Evolutionary conservation across 805 yeast genomes (phyloP).

Genomic region (Spathaspora gorwiae): DNA sequence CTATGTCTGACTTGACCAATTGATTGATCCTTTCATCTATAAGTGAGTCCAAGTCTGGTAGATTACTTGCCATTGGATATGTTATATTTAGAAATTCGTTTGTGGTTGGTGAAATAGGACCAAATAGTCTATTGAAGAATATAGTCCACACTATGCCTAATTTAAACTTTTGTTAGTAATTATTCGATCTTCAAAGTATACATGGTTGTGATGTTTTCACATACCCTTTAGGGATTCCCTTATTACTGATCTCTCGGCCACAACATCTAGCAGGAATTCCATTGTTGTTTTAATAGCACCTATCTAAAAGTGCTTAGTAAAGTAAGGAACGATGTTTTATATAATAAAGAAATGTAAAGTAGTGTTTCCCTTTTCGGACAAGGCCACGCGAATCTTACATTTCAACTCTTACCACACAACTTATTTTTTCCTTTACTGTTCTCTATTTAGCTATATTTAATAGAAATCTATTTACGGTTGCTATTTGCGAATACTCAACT

Average conservation of each 20-base stretch:
- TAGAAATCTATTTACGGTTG: no score
- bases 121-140: conserved; percentile 66
- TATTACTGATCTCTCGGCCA: conserved; percentile 49
- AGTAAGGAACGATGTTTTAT: no score
- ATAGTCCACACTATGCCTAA: conserved; percentile 60
- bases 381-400: neutral
- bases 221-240: conserved; percentile 52
- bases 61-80: conserved; percentile 47
- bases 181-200: neutral
- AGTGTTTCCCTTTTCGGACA: neutral
- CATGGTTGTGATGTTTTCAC: conserved; percentile 12
- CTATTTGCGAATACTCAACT: no score
- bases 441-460: no score
- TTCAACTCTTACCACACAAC: no score
- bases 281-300: conserved; percentile 12
- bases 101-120: conserved; percentile 53
- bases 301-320: no score
- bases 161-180: conserved; percentile 8
- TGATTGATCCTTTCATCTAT: conserved; percentile 34
- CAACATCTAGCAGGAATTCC: conserved; percentile 46
- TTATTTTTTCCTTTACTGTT: no score
- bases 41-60: conserved; percentile 46
- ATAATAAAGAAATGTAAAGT: no score
- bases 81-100: conserved; percentile 55
- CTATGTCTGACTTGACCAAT: conserved; percentile 19